phyloP scores from a whole-genome alignment of 305 asterid species.

The Fraxinus xanthoxyloides region DNA sequence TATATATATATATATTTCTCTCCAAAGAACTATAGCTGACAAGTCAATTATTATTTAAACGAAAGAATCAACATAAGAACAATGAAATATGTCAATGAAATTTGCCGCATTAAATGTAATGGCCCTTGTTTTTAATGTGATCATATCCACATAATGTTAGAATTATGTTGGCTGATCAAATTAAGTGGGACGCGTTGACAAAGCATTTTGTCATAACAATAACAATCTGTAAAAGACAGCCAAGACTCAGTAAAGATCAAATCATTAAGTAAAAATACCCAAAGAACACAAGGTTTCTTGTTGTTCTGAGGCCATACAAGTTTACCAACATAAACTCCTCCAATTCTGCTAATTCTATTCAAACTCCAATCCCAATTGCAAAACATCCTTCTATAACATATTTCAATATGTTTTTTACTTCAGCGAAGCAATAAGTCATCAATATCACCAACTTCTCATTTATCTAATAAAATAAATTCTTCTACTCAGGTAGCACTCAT shows the following conservation, averaged over 20 bases:
- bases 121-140: not conserved
- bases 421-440: not conserved
- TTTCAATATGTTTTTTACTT: not conserved
- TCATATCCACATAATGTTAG: not conserved
- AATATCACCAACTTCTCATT: not conserved
- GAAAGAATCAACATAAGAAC: not conserved
- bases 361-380: not conserved
- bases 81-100: not conserved
- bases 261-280: not conserved
- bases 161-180: not conserved
- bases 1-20: too few species aligned
- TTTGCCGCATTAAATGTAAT: not conserved
- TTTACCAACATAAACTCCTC: not conserved
- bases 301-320: not conserved
- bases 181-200: not conserved
- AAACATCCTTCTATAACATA: not conserved
- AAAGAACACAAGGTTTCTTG: not conserved
- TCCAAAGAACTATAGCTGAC: not conserved
- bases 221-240: not conserved
- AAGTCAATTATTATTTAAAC: not conserved
- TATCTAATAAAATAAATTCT: not conserved
- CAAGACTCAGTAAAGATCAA: not conserved
- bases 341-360: not conserved
- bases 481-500: not conserved
- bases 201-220: not conserved